phyloP scores from a whole-genome alignment of 305 asterid genomes.

The Solanum hybrid region DNA sequence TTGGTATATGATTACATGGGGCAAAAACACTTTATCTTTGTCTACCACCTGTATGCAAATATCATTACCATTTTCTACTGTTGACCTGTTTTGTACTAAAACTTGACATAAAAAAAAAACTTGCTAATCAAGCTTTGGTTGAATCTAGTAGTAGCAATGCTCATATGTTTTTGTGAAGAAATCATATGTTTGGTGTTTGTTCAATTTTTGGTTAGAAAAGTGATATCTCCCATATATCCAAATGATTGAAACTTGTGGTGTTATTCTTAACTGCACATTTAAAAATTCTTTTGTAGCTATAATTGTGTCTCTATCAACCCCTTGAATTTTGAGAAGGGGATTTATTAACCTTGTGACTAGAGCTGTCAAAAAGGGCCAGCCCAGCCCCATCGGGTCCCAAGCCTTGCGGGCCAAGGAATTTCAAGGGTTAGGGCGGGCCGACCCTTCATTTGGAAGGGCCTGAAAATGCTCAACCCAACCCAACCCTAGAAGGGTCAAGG shows the following conservation, averaged over 20 bases:
- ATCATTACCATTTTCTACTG: neutral
- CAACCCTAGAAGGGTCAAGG: too few species aligned
- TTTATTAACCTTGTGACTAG: neutral
- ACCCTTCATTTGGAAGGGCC: too few species aligned
- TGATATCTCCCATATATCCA: neutral
- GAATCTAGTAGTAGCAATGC: neutral
- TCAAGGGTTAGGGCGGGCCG: too few species aligned
- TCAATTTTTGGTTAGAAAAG: neutral
- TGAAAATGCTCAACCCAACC: too few species aligned
- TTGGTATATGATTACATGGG: conserved; percentile 1
- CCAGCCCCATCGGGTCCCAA: too few species aligned
- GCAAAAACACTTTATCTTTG: conserved; percentile 1
- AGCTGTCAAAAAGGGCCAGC: too few species aligned
- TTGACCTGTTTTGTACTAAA: neutral
- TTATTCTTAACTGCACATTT: neutral
- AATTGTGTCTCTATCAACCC: neutral
- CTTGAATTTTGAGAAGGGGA: neutral
- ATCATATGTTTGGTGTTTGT: neutral
- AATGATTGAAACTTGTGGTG: neutral
- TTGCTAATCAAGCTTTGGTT: neutral
- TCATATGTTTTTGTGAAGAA: neutral
- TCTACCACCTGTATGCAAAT: neutral
- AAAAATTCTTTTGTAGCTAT: neutral
- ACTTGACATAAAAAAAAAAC: neutral
- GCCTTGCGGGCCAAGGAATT: too few species aligned